A percentile compares a stretch with the other conserved stretches of the same genome.
Conservation (phyloP, 257 asterid species). For the Anisodus tanguticus region DNA sequence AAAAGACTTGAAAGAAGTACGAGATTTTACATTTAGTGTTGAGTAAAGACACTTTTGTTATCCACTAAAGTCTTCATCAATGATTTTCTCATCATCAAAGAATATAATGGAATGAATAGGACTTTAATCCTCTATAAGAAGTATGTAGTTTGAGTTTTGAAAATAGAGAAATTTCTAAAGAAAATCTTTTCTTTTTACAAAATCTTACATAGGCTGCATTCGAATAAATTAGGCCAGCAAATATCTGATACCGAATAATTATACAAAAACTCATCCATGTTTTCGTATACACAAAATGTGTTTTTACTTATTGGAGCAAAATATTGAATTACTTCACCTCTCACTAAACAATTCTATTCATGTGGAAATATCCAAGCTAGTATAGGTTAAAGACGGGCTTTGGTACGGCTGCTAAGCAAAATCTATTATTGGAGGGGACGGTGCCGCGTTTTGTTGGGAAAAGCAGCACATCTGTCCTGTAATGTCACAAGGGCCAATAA, state of each 20-base stretch:
- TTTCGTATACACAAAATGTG: no score
- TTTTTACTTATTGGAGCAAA: background rate
- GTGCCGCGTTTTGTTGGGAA: background rate
- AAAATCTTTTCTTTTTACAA: no score
- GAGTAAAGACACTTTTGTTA: background rate
- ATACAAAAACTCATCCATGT: no score
- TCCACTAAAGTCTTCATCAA: background rate
- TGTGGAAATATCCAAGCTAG: background rate
- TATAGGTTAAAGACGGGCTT: background rate
- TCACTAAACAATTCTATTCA: background rate
- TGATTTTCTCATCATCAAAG: no score
- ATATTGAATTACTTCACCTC: background rate
- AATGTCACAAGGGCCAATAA: background rate
- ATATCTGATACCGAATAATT: no score
- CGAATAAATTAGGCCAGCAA: no score
- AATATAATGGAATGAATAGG: no score
- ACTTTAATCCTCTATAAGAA: background rate
- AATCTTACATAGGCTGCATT: no score
- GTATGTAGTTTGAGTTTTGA: no score
- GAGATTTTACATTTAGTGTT: background rate
- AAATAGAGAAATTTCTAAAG: no score
- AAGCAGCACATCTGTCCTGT: background rate
- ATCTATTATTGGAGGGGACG: background rate
- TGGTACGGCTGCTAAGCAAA: background rate
- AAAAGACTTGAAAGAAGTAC: background rate